phyloP scores from a whole-genome alignment of 805 yeast species.

The Spencermartinsiella europaea region DNA sequence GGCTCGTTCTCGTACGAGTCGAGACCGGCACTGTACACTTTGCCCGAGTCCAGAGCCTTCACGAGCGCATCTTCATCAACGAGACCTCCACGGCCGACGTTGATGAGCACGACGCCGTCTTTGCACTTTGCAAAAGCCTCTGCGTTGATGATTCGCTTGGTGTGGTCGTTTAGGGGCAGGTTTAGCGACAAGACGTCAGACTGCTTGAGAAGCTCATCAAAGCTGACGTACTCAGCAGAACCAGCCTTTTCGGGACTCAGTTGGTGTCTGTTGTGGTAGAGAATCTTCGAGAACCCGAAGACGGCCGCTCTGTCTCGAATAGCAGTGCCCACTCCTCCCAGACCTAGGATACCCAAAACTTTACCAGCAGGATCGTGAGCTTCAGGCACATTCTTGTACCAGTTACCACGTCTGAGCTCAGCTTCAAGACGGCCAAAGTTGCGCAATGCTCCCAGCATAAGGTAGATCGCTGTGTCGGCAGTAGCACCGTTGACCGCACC shows the following conservation, averaged over 20 bases:
- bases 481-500: slow-evolving; percentile 50
- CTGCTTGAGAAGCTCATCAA: slow-evolving; percentile 43
- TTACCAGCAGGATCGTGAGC: slow-evolving; percentile 48
- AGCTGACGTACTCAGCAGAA: slow-evolving; percentile 40
- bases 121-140: slow-evolving; percentile 44
- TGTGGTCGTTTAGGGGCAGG: slow-evolving; percentile 47
- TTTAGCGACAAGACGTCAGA: slow-evolving; percentile 47
- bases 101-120: slow-evolving; percentile 46
- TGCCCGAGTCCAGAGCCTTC: slow-evolving; percentile 42
- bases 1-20: slow-evolving; percentile 60
- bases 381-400: slow-evolving; percentile 40
- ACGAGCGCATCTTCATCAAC: slow-evolving; percentile 47
- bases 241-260: slow-evolving; percentile 44
- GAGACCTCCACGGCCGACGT: slow-evolving; percentile 56
- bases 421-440: slow-evolving; percentile 42
- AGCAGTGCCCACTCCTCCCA: slow-evolving; percentile 60
- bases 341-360: slow-evolving; percentile 52
- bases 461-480: slow-evolving; percentile 50
- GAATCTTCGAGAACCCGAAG: slow-evolving; percentile 45
- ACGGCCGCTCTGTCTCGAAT: slow-evolving; percentile 46
- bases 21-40: slow-evolving; percentile 46
- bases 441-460: slow-evolving; percentile 47
- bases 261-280: slow-evolving; percentile 48
- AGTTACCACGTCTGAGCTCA: slow-evolving; percentile 40
- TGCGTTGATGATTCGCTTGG: slow-evolving; percentile 47